Base-by-base conservation (phyloP, 2,329 filamentous ascomycete species). In the Aspergillus fischeri region DNA sequence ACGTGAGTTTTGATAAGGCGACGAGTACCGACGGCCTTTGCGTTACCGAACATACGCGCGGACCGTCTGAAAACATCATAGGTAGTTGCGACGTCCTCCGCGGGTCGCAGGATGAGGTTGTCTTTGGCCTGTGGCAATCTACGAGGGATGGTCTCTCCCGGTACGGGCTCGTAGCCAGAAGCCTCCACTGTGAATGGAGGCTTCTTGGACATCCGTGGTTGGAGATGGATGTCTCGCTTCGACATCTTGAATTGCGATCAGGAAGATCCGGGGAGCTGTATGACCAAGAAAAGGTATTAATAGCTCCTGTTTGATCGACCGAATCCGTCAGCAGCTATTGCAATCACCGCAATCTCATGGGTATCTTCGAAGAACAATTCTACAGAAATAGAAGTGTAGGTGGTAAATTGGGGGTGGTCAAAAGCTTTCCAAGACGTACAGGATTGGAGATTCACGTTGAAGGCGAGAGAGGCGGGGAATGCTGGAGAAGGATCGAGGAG, bases 111-210 rank as follows among this genome's bases (percentile, higher is more conserved):
- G 61, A 85, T 77, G 57, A 96, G 85, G 52, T 82, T 85, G 65
- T 95, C 82, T 73, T 89, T 90, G 61, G 88, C 85, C 58, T 81
- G 80, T 55, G 84, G 80, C 72, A 95, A 86, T 58, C 91, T 85
- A 65, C 90, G 88, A 42, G 92, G 91, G 63, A 91, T 86, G 51
- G 92, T 93, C 80, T 96, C 91, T 78, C 91, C 91, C 5, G 87
- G 81, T 60, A 89, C 82, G 65, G 87, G 86, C 69, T 86, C 76
- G 63, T 80, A 84, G 67, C 86, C 89, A 17, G 88, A 79, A 10
- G 83, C 85, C 67, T 94, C 89, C 68, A 92, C 78, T 56, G 88
- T 87, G 79, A 87, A 93, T 14, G 91, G 90, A 35, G 86, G 83
- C 73, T 86, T 85, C 75, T 88, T 86, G 67, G 83, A 78, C 75